Base-by-base conservation (phyloP, 495 filamentous ascomycete species). In the Cercophora samala region DNA sequence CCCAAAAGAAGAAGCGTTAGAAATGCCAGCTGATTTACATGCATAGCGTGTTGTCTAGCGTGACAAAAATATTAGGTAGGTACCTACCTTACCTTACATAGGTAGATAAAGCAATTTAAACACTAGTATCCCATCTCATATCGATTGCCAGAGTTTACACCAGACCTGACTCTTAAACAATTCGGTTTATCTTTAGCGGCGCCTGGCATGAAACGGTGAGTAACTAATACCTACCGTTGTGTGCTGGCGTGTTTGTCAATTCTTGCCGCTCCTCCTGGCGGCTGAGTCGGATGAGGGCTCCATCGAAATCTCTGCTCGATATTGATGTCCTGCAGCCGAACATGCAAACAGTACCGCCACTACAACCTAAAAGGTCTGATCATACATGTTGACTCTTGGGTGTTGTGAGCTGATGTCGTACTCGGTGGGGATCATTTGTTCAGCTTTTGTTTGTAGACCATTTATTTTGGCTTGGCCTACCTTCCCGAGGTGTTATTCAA, bases 401-500 rank as follows among this genome's bases (percentile, higher is more conserved):
- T 46, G 37, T 46, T 32, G 29, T 32, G 5, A 46, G 13, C 5
- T 17, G 3, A 61, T 37, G 25, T 37, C 13, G 24, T 18, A 60
- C 26, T 37, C 6, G 29, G 25, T n/a, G 17, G 15, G 18, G 21
- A n/a, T 21, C 51, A 53, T 53, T 23, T 13, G 15, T 64, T 58
- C 42, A 58, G 23, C 8, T 64, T 58, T 53, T n/a, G 63, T 21
- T 29, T 64, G 25, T 21, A 21, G 51, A 58, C 51, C 63, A 2
- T 23, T 26, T 58, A n/a, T 46, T 56, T 23, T n/a, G 23, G 18
- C 23, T 60, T 23, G 37, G 37, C 37, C 15, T 46, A 17, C 15
- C 37, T 46, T 9, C 37, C 37, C 37, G 37, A 18, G 37, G 37
- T 46, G 37, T 46, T 46, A 46, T 46, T 46, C 37, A 46, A 17